phyloP scores from a whole-genome alignment of 768 basidiomycete species.

The Hirschioporus abietinus region DNA sequence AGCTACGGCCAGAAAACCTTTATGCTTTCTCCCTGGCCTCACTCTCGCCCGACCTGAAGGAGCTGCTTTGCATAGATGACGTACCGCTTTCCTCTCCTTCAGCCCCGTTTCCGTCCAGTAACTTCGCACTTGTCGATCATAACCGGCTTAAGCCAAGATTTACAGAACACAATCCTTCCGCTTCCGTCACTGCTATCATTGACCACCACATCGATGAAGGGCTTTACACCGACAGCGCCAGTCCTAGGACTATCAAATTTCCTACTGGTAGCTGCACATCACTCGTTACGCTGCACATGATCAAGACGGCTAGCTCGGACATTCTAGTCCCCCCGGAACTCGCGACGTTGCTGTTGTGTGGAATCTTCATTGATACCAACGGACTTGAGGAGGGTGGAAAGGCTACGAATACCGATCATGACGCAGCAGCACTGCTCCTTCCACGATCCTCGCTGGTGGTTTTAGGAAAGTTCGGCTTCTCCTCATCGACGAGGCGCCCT shows the following conservation, averaged over 20 bases:
- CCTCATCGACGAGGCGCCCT: slow-evolving; percentile 29
- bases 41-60: slow-evolving; percentile 38
- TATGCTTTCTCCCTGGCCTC: slow-evolving; percentile 63
- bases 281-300: slow-evolving; percentile 41
- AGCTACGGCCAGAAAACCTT: slow-evolving; percentile 82
- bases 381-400: slow-evolving; percentile 76
- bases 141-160: slow-evolving; percentile 58
- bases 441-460: slow-evolving; percentile 45
- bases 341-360: slow-evolving; percentile 69
- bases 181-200: slow-evolving; percentile 67
- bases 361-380: too few species aligned
- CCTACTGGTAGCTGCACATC: slow-evolving; percentile 77
- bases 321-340: slow-evolving; percentile 48
- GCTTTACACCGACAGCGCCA: slow-evolving; percentile 49
- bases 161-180: slow-evolving; percentile 30
- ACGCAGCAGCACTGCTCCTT: slow-evolving; percentile 60
- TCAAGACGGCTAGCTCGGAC: slow-evolving; percentile 23
- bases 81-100: slow-evolving; percentile 31
- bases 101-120: slow-evolving; percentile 42
- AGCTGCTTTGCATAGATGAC: slow-evolving; percentile 68
- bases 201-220: slow-evolving; percentile 93
- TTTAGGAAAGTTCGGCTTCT: slow-evolving; percentile 27
- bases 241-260: slow-evolving; percentile 56
- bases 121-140: slow-evolving; percentile 87
- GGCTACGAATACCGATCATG: slow-evolving; percentile 57